Evolutionary conservation across 2,329 filamentous ascomycete genomes (phyloP).

Genomic region (Sphaerostilbella broomeana): DNA sequence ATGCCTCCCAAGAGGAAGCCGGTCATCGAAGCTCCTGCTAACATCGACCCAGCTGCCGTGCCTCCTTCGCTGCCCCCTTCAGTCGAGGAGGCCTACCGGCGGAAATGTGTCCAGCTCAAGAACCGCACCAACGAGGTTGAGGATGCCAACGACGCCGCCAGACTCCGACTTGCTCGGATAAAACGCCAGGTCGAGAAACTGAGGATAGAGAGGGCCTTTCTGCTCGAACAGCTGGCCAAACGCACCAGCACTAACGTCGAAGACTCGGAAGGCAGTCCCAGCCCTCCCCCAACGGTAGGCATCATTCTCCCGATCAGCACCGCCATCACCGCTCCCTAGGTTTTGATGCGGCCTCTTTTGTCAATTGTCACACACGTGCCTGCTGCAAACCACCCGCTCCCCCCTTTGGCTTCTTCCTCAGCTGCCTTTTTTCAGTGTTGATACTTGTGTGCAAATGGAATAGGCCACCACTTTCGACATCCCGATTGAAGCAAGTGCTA

Average conservation of each 20-base stretch:
- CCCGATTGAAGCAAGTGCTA: conserved; percentile 29
- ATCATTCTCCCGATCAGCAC: background rate
- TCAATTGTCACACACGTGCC: background rate
- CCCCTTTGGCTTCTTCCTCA: conserved; percentile 9
- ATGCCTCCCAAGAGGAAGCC: conserved; percentile 33
- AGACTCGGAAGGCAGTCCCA: conserved; percentile 72
- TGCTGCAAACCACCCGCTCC: background rate
- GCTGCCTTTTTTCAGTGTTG: conserved; percentile 23
- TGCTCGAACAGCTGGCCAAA: conserved; percentile 65
- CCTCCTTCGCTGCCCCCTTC: conserved; percentile 70
- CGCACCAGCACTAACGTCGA: conserved; percentile 69
- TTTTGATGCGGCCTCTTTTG: no score
- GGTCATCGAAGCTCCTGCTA: conserved; percentile 30
- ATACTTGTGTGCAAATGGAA: conserved; percentile 27
- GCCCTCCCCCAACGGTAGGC: conserved; percentile 69
- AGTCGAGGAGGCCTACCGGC: conserved; percentile 90
- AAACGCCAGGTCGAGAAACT: conserved; percentile 86
- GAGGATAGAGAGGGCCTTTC: conserved; percentile 74
- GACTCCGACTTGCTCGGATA: conserved; percentile 70
- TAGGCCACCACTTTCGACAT: conserved; percentile 27
- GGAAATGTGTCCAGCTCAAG: conserved; percentile 93
- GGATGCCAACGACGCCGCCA: conserved; percentile 78
- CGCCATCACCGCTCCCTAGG: no score
- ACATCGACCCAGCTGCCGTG: conserved; percentile 38
- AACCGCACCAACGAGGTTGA: conserved; percentile 88